Percentiles rank a stretch among this genome's conserved stretches.
Evolutionary conservation across 345 rosid species (phyloP).

Genomic region (Acer negundo): DNA sequence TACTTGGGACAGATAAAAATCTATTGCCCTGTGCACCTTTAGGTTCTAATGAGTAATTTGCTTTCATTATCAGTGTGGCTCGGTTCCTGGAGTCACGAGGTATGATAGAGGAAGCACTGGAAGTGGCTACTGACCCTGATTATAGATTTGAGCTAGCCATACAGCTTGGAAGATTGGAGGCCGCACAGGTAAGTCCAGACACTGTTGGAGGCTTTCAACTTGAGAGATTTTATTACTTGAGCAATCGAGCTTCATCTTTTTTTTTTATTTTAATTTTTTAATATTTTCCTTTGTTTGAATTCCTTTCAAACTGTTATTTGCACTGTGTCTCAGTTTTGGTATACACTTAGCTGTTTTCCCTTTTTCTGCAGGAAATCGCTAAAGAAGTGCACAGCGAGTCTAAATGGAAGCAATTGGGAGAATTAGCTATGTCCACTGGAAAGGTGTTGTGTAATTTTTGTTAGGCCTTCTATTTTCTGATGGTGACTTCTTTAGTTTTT

Average conservation of each 20-base stretch:
- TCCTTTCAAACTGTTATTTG: conserved; percentile 8
- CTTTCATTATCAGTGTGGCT: conserved; percentile 74
- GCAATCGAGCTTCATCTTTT: neutral
- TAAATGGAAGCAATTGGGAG: conserved; percentile 99
- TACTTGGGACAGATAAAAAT: neutral
- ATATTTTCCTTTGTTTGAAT: conserved; percentile 5
- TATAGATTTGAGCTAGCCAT: conserved; percentile 95
- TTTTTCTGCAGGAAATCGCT: conserved; percentile 74
- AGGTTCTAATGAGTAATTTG: conserved; percentile 22
- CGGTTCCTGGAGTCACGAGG: conserved; percentile 97
- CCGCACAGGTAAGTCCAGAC: conserved; percentile 72
- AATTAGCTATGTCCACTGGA: conserved; percentile 94
- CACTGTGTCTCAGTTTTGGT: conserved; percentile 11
- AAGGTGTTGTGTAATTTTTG: conserved; percentile 48
- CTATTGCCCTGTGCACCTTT: neutral
- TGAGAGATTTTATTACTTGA: neutral
- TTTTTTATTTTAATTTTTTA: too few species aligned
- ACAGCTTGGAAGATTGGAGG: conserved; percentile 89
- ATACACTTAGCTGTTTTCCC: conserved; percentile 4
- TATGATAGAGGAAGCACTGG: conserved; percentile 94
- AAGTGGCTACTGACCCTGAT: conserved; percentile 96
- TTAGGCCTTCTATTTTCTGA: neutral
- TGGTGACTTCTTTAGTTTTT: neutral
- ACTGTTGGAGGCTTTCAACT: neutral
- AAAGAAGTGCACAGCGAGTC: conserved; percentile 80